These are phyloP conservation scores for Fusarium stilboides DNA, from an alignment of 2,329 filamentous ascomycete species.

Conservation along the genomic window DNA sequence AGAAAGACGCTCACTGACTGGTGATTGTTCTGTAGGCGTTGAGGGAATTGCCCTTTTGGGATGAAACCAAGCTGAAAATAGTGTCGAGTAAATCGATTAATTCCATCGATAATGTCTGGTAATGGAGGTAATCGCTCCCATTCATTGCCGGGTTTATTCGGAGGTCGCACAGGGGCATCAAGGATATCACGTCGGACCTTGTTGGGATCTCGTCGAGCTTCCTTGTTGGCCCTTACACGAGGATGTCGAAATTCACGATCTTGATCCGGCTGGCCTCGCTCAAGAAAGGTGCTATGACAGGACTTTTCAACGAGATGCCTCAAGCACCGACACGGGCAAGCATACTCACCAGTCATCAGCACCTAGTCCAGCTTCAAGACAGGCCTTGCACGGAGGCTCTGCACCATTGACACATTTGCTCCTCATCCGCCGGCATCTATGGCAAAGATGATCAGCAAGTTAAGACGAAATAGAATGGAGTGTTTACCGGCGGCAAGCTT, in stretches of 20 bases:
- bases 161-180: slow-evolving; percentile 49
- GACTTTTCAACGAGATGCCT: slow-evolving; percentile 11
- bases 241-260: slow-evolving; percentile 72
- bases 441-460: slow-evolving; percentile 14
- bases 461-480: neutral
- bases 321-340: neutral
- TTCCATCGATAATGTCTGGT: slow-evolving; percentile 65
- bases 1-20: slow-evolving; percentile 69
- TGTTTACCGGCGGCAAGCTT: slow-evolving; percentile 68
- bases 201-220: slow-evolving; percentile 57
- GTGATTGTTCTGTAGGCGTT: slow-evolving; percentile 62
- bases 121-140: slow-evolving; percentile 68
- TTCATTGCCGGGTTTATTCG: slow-evolving; percentile 53
- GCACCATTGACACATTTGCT: slow-evolving; percentile 68
- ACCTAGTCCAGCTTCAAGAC: slow-evolving; percentile 64
- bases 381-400: slow-evolving; percentile 66
- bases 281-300: slow-evolving; percentile 63
- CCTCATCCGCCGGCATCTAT: slow-evolving; percentile 69
- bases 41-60: slow-evolving; percentile 66
- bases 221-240: slow-evolving; percentile 65
- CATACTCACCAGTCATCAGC: slow-evolving; percentile 65
- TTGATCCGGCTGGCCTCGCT: slow-evolving; percentile 67
- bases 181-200: slow-evolving; percentile 56
- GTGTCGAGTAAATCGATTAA: slow-evolving; percentile 67
- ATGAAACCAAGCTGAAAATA: slow-evolving; percentile 75